Base-by-base conservation (phyloP, 2,329 filamentous ascomycete genomes). In the Sclerotinia nivalis region DNA sequence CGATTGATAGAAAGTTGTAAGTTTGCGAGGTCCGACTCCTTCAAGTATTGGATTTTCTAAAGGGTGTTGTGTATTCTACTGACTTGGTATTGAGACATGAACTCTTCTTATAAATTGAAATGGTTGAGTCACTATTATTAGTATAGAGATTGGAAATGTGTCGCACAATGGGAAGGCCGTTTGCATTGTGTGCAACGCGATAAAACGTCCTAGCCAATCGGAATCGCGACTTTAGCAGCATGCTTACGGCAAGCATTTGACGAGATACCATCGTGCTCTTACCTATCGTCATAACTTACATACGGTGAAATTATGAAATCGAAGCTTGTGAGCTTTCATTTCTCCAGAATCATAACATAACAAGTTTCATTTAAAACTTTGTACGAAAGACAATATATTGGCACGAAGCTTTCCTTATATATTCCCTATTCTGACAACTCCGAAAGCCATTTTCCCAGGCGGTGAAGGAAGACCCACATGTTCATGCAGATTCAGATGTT, bases 381-480 rank as follows among this genome's bases (percentile, higher is more conserved):
- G 31, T 47, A 40, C 9, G 31, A 64, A 22, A 64, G 12, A 9
- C 1, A 50, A 59, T n/a, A 62, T 34, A 34, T 34, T n/a, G 22
- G 47, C 31, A 64, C 10, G 5, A 52, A 64, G 60, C 60, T 50
- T 37, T 52, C 2, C 47, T 64, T 64, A 52, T 64, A 25, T 52
- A 50, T 52, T 64, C 40, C 15, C 47, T 40, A 13, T n/a, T 64
- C 31, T 40, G 37, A 59, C 37, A 28, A 22, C 45, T 37, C 7
- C 9, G 20, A 52, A 64, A 52, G 31, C 61, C 61, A 52, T 50
- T 52, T 52, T 12, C n/a, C 25, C 13, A 20, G 40, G 60, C 60
- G 60, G 60, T 64, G 60, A 64, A 64, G 60, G 22, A 28, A 64
- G 45, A 52, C 20, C 60, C 47, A 64, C 60, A 52, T 52, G 47